Percentiles rank a stretch among this genome's conserved stretches.
phyloP scores from a whole-genome alignment of 805 yeast species.

The Schwanniomyces yamadae region DNA sequence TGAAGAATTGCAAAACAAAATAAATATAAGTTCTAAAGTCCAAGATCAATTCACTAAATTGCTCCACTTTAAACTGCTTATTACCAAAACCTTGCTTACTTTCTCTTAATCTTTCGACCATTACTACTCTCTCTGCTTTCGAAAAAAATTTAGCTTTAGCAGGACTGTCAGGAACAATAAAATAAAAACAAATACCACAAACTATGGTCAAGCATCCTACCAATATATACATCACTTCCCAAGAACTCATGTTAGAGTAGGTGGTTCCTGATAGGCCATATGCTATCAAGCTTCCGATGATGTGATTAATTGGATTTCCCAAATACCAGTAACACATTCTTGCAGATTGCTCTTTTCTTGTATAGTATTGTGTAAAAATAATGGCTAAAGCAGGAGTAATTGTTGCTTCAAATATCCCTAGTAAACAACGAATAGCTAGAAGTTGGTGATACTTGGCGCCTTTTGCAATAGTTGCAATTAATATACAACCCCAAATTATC shows the following conservation, averaged over 20 bases:
- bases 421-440: constrained; percentile 15
- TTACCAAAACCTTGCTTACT: constrained; percentile 62
- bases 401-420: constrained; percentile 21
- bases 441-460: constrained; percentile 17
- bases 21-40: constrained; percentile 45
- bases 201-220: neutral
- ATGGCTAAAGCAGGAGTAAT: constrained; percentile 24
- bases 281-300: neutral
- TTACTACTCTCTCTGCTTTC: neutral
- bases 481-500: constrained; percentile 9
- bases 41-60: constrained; percentile 48
- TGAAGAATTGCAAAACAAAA: neutral
- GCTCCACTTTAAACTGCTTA: constrained; percentile 52
- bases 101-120: constrained; percentile 49
- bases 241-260: neutral
- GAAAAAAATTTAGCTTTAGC: neutral
- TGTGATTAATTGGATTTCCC: constrained; percentile 39
- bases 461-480: constrained; percentile 22
- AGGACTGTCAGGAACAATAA: neutral
- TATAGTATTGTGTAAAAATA: constrained; percentile 22
- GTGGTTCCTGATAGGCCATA: neutral
- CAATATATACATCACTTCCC: neutral
- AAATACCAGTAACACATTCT: constrained; percentile 24
- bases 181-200: neutral
- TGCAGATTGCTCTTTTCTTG: constrained; percentile 20